These are phyloP conservation scores for Westerdykella sp. DNA, from an alignment of 2,329 filamentous ascomycete genomes.

Conservation along the genomic window DNA sequence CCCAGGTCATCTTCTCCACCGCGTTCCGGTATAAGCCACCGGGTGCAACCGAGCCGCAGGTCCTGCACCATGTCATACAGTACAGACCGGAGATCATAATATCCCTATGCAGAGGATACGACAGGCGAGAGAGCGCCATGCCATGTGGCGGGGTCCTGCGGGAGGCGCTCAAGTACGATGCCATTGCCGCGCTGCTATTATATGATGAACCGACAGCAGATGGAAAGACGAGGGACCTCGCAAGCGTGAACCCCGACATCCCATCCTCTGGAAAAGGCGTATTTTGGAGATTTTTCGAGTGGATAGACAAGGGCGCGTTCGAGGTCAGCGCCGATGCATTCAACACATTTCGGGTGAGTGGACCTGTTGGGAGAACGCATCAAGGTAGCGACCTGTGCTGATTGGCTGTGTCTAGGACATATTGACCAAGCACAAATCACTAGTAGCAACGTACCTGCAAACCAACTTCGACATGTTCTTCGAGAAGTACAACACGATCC, in stretches of 20 bases:
- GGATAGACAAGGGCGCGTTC: constrained; percentile 94
- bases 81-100: constrained; percentile 81
- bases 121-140: constrained; percentile 83
- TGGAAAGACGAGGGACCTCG: constrained; percentile 68
- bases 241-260: constrained; percentile 67
- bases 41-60: constrained; percentile 67
- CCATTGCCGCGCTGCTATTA: constrained; percentile 81
- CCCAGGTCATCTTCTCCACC: constrained; percentile 91
- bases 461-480: constrained; percentile 95
- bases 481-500: constrained; percentile 74
- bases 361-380: neutral
- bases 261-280: constrained; percentile 74
- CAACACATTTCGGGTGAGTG: constrained; percentile 79
- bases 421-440: constrained; percentile 84
- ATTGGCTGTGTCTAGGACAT: constrained; percentile 60
- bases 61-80: constrained; percentile 82
- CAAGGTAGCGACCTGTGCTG: constrained; percentile 7
- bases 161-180: constrained; percentile 86
- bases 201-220: constrained; percentile 79
- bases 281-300: constrained; percentile 95
- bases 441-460: constrained; percentile 80
- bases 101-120: constrained; percentile 82
- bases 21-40: constrained; percentile 82
- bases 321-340: constrained; percentile 97
- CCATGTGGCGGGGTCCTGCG: constrained; percentile 84